Conservation (phyloP, 495 filamentous ascomycete genomes). For the Immersiella caudata region DNA sequence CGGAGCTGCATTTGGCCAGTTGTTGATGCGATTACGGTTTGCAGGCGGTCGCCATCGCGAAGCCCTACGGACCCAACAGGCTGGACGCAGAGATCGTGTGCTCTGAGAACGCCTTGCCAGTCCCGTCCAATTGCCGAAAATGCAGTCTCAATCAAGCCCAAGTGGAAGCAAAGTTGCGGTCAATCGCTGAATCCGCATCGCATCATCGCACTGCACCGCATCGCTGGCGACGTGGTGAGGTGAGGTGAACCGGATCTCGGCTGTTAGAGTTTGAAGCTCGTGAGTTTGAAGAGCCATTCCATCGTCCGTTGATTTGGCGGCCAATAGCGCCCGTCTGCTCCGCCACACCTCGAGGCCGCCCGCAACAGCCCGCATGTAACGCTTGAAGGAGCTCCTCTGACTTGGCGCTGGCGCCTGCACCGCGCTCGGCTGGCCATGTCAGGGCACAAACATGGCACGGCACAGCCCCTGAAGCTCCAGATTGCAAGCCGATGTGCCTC, state of each 20-base stretch:
- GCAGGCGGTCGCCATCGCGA: background rate
- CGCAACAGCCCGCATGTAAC: background rate
- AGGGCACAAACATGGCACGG: background rate
- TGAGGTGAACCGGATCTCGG: background rate
- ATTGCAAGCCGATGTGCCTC: background rate
- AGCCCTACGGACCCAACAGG: background rate
- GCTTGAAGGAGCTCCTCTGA: conserved; percentile 3
- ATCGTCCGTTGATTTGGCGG: background rate
- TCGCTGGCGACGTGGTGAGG: background rate
- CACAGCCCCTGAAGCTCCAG: background rate
- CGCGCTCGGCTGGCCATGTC: background rate
- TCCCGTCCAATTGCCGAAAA: background rate
- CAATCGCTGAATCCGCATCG: background rate
- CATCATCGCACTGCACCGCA: background rate
- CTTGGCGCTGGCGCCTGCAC: conserved; percentile 13
- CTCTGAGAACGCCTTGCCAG: background rate
- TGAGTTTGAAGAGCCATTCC: conserved; percentile 13
- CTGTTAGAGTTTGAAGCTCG: conserved; percentile 8
- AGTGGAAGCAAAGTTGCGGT: background rate
- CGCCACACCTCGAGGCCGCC: conserved; percentile 18
- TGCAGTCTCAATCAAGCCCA: background rate
- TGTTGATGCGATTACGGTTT: too few relatives aligned
- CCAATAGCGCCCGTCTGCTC: conserved; percentile 8
- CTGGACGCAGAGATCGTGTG: background rate
- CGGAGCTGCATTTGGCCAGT: too few relatives aligned